phyloP scores from a whole-genome alignment of 805 yeast species.

The Candida argentea region DNA sequence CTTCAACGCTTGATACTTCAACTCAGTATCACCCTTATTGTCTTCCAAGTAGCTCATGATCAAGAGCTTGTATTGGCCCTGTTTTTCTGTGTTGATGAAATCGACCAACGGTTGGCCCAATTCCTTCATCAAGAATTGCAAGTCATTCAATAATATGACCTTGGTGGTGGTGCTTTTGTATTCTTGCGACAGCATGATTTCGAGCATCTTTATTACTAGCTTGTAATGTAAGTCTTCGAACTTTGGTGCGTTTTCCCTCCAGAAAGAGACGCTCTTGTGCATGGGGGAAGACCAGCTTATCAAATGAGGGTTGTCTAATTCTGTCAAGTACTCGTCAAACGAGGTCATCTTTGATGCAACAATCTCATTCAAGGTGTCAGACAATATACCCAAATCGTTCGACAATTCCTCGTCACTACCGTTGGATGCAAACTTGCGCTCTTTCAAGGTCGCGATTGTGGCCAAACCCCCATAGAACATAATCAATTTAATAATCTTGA shows the following conservation, averaged over 20 bases:
- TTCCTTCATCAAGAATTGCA: constrained; percentile 31
- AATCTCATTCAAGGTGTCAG: constrained; percentile 55
- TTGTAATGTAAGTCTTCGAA: constrained; percentile 77
- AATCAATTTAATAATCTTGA: constrained; percentile 52
- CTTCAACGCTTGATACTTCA: constrained; percentile 88
- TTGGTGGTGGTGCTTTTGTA: constrained; percentile 12
- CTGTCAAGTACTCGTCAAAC: constrained; percentile 84
- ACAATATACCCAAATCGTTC: constrained; percentile 52
- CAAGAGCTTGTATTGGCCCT: constrained; percentile 57
- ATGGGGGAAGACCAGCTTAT: constrained; percentile 79
- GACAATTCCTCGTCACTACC: constrained; percentile 75
- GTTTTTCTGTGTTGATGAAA: constrained; percentile 29
- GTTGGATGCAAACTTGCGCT: constrained; percentile 73
- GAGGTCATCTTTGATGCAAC: constrained; percentile 69
- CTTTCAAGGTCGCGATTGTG: constrained; percentile 57
- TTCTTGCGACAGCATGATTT: constrained; percentile 31
- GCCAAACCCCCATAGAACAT: constrained; percentile 69
- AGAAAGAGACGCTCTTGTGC: constrained; percentile 78
- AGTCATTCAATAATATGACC: constrained; percentile 33
- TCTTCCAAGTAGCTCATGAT: constrained; percentile 72
- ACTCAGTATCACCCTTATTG: constrained; percentile 69
- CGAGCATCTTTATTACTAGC: constrained; percentile 51
- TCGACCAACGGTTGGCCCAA: constrained; percentile 28
- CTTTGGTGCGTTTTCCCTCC: constrained; percentile 70
- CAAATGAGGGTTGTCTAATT: constrained; percentile 67